These are phyloP conservation scores for Talaromyces sp. DNA, from an alignment of 2,329 filamentous ascomycete genomes.

Conservation along the genomic window DNA sequence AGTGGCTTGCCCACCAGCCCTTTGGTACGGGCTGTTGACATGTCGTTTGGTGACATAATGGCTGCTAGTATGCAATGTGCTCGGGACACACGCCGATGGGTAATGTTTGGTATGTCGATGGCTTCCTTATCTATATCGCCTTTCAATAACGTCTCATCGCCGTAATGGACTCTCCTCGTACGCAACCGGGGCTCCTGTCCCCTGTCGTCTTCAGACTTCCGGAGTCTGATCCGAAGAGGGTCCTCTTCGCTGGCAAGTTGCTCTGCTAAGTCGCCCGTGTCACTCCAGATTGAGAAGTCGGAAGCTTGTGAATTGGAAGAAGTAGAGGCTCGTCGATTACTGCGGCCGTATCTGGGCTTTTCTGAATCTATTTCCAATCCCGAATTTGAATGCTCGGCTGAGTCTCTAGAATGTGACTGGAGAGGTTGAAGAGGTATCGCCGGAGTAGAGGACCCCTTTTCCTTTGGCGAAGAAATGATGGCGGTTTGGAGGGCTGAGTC, in stretches of 20 bases:
- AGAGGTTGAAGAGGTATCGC: constrained; percentile 86
- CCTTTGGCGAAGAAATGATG: constrained; percentile 79
- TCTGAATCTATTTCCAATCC: constrained; percentile 43
- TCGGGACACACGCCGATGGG: constrained; percentile 60
- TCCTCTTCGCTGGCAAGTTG: constrained; percentile 81
- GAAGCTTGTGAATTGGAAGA: constrained; percentile 56
- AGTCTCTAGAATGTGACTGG: constrained; percentile 29
- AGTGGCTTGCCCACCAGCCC: constrained; percentile 94
- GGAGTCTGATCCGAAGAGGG: constrained; percentile 68
- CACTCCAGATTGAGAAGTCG: constrained; percentile 81
- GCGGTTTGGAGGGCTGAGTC: constrained; percentile 67
- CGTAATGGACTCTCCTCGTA: constrained; percentile 61
- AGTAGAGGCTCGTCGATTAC: constrained; percentile 49
- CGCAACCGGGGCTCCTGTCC: constrained; percentile 32
- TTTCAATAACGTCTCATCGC: constrained; percentile 22
- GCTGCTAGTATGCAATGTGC: constrained; percentile 68
- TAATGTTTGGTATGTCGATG: constrained; percentile 73
- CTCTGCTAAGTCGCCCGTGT: constrained; percentile 92
- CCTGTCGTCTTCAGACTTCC: constrained; percentile 60
- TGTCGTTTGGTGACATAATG: constrained; percentile 79
- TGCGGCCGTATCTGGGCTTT: constrained; percentile 40
- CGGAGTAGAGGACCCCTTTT: constrained; percentile 61
- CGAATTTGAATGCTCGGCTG: constrained; percentile 35
- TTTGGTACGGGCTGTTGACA: constrained; percentile 67
- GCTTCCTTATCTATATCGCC: constrained; percentile 34